Conservation (phyloP, 2,329 filamentous ascomycete species). For the Claviceps humidiphila region DNA sequence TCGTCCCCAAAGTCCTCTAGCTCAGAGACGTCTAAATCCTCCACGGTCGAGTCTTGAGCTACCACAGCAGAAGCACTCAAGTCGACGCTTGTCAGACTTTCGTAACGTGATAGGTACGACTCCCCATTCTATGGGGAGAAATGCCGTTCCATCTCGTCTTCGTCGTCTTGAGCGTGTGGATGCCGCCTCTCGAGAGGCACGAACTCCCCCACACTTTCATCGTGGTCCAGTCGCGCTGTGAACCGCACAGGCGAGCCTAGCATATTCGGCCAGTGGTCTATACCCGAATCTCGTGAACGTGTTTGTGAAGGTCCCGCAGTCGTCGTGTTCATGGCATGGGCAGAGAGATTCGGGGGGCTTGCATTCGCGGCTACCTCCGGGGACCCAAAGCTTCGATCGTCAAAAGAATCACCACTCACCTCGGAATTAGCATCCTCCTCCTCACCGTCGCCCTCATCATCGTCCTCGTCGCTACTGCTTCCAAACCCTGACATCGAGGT, state of each 20-base stretch:
- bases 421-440: slow-evolving; percentile 60
- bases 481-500: slow-evolving; percentile 82
- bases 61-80: neutral
- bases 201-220: slow-evolving; percentile 4
- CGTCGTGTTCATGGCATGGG: slow-evolving; percentile 18
- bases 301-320: slow-evolving; percentile 16
- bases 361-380: slow-evolving; percentile 16
- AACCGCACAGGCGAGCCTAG: slow-evolving; percentile 5
- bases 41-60: neutral
- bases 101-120: neutral
- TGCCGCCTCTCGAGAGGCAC: neutral
- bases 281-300: slow-evolving; percentile 11
- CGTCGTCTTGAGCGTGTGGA: neutral
- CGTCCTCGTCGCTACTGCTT: slow-evolving; percentile 90
- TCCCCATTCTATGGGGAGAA: slow-evolving; percentile 6
- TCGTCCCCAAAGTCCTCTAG: slow-evolving; percentile 17
- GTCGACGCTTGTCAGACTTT: slow-evolving; percentile 8
- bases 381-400: slow-evolving; percentile 16
- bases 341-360: slow-evolving; percentile 11
- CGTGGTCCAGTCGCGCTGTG: slow-evolving; percentile 3
- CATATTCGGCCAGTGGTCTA: slow-evolving; percentile 6
- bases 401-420: slow-evolving; percentile 38
- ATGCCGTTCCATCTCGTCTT: neutral
- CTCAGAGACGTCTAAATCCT: slow-evolving; percentile 9
- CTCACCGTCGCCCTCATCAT: slow-evolving; percentile 82